A percentile compares a stretch with the other conserved stretches of the same genome.
These are phyloP conservation scores for Hypoxylon sp. DNA, from an alignment of 2,329 filamentous ascomycete genomes.

Conservation along the genomic window DNA sequence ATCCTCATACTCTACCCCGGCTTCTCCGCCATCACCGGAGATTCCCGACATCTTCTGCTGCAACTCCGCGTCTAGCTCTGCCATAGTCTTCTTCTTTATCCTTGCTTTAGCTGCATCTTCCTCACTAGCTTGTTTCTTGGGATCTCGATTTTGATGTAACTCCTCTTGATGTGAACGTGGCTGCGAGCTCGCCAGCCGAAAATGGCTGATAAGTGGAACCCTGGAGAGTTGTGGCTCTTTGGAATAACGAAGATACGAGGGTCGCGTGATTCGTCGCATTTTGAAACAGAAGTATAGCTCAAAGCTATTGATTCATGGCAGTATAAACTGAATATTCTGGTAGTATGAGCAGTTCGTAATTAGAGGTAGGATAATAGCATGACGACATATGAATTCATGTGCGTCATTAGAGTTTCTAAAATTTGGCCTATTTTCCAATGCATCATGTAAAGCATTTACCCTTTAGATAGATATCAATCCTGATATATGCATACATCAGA, in stretches of 20 bases:
- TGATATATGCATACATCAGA: not conserved
- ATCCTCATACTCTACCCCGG: constrained; percentile 82
- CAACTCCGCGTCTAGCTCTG: constrained; percentile 77
- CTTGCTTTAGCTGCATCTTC: not conserved
- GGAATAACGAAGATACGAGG: not conserved
- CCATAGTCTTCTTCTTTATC: constrained; percentile 66
- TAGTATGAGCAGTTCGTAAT: not conserved
- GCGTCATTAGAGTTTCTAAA: not conserved
- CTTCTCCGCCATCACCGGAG: constrained; percentile 77
- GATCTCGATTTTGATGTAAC: not conserved
- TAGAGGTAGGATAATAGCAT: not conserved
- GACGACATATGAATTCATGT: constrained; percentile 8
- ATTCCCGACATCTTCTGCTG: constrained; percentile 74
- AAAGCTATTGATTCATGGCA: too few relatives aligned
- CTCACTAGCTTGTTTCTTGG: not conserved
- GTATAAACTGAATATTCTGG: not conserved
- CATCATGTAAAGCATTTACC: not conserved
- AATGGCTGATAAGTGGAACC: not conserved
- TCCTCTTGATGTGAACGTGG: constrained; percentile 8
- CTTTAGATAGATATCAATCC: not conserved
- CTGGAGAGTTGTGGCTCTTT: not conserved
- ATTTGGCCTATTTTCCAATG: not conserved
- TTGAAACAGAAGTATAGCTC: not conserved
- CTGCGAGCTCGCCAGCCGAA: constrained; percentile 24
- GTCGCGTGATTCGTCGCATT: constrained; percentile 22